phyloP scores from a whole-genome alignment of 805 yeast species.

The Hanseniaspora clermontiae region DNA sequence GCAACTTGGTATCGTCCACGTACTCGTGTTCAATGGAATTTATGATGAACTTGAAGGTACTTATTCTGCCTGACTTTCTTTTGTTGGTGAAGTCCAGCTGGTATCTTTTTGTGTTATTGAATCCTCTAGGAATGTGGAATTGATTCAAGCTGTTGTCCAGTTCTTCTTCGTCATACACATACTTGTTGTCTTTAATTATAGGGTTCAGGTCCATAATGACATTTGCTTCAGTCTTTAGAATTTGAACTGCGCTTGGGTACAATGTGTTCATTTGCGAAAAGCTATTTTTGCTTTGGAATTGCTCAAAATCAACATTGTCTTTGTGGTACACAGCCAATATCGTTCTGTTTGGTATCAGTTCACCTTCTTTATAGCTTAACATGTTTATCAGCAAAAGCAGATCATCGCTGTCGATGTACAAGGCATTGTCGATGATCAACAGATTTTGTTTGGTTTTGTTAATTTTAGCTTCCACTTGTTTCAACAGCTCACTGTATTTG shows the following conservation, averaged over 20 bases:
- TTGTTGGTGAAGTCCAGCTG: conserved; percentile 45
- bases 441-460: conserved; percentile 4
- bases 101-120: conserved; percentile 37
- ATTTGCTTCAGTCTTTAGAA: conserved; percentile 62
- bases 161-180: conserved; percentile 37
- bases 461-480: conserved; percentile 13
- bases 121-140: conserved; percentile 39
- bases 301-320: conserved; percentile 30
- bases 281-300: conserved; percentile 9
- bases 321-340: conserved; percentile 27
- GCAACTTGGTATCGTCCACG: conserved; percentile 16
- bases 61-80: conserved; percentile 74
- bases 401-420: conserved; percentile 7
- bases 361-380: background rate
- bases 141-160: conserved; percentile 29
- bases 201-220: conserved; percentile 55
- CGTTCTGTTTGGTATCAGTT: conserved; percentile 16
- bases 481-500: conserved; percentile 14
- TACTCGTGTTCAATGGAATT: conserved; percentile 38
- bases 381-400: background rate
- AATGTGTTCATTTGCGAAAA: background rate
- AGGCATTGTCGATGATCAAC: conserved; percentile 10
- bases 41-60: conserved; percentile 41
- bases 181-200: conserved; percentile 15
- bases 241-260: conserved; percentile 41